Evolutionary conservation across 495 filamentous ascomycete species (phyloP), one percentile per base, ranked within the genome.

Genomic region (Penicillium pulvis): DNA sequence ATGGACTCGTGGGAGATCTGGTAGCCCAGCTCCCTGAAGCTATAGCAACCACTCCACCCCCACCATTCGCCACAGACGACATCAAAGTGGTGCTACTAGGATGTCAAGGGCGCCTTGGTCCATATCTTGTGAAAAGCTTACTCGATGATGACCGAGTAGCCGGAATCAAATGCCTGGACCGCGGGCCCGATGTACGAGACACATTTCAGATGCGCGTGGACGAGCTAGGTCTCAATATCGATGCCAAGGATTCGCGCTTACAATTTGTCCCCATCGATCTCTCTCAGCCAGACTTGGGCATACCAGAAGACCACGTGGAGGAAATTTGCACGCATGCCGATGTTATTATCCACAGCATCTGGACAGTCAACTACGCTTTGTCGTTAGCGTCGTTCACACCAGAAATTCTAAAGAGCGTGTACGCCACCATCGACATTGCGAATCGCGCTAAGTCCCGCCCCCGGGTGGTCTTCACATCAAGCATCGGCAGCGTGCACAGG

Each of bases 281-380:
- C 56, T 76, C 75, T 6, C 65, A 65, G 1, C 64, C 66, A 4
- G 67, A 77, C 17, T 68, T 86, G 33, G 79, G 79, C 3, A 66
- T 85, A 6, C 57, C 57, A 9, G 36, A 59, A 11, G 65, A 67
- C 1, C 57, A 63, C 0, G 79, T 78, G 59, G 55, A 70, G 4
- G 52, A 69, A 19, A 57, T 84, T 2, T 52, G 76, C 41, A 20
- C 50, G 23, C 57, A 75, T 5, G 76, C 74, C 6, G 77, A 82
- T 35, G 73, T 78, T 8, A 68, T 86, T 24, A 81, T 85, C 55
- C 82, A 86, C 66, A 83, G 82, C 65, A 76, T 79, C 26, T 87
- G 83, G 84, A 74, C 76, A 1, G 82, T 86, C n/a, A 79, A 87
- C 65, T 86, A 85, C 71, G 81, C 84, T 57, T 71, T 76, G 14